These are phyloP conservation scores for Artemisia annua DNA, from an alignment of 129 eudicot species.

Conservation along the genomic window DNA sequence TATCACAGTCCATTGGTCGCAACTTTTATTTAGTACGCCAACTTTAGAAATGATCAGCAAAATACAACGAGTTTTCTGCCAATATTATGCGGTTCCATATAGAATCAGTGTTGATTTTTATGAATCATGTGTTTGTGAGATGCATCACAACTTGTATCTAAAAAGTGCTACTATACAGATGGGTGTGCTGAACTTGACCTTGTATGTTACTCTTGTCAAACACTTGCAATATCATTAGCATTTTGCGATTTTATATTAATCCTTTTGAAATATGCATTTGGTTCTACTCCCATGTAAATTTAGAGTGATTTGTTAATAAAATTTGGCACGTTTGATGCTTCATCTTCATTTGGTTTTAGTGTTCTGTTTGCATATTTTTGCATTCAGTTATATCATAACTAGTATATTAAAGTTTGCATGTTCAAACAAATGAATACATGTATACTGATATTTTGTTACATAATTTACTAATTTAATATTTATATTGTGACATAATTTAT, in stretches of 20 bases:
- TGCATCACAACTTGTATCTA: conserved; percentile 50
- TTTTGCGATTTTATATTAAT: background rate
- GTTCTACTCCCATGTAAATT: conserved; percentile 4
- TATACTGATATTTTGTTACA: too few species aligned
- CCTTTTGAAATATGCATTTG: background rate
- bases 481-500: too few species aligned
- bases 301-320: background rate
- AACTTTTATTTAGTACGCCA: too few species aligned
- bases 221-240: background rate
- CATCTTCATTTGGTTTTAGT: background rate
- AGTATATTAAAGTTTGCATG: too few species aligned
- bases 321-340: background rate
- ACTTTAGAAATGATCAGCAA: too few species aligned
- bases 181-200: conserved; percentile 88
- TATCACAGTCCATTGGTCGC: too few species aligned
- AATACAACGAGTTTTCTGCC: too few species aligned
- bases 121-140: background rate
- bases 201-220: conserved; percentile 39
- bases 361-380: background rate
- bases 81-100: background rate
- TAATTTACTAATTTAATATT: too few species aligned
- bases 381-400: too few species aligned
- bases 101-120: background rate
- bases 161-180: conserved; percentile 57
- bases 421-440: too few species aligned